Conservation (phyloP, 495 filamentous ascomycete genomes). For the Penicillium simplicissimum region DNA sequence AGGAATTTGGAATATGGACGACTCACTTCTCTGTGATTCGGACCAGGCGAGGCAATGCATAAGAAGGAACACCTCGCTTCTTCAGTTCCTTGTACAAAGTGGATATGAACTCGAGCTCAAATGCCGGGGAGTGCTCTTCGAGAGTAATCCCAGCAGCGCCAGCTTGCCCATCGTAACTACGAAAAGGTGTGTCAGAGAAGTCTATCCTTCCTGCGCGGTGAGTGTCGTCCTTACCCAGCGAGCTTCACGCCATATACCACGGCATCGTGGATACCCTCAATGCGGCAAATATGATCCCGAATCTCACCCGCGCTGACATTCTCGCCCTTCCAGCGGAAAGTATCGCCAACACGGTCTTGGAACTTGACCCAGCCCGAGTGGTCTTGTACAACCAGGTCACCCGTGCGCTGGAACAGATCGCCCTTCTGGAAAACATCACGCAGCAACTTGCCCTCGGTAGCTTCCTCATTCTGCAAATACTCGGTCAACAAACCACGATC, state of each 20-base stretch:
- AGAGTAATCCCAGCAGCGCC: slow-evolving; percentile 53
- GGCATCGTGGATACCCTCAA: slow-evolving; percentile 49
- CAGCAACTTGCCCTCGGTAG: slow-evolving; percentile 77
- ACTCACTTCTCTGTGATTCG: slow-evolving; percentile 53
- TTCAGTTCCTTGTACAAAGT: slow-evolving; percentile 43
- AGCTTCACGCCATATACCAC: slow-evolving; percentile 54
- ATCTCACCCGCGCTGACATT: slow-evolving; percentile 83
- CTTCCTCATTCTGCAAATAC: slow-evolving; percentile 74
- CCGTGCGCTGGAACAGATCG: slow-evolving; percentile 82
- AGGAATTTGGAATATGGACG: not conserved
- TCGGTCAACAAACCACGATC: slow-evolving; percentile 67
- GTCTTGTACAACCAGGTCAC: slow-evolving; percentile 77
- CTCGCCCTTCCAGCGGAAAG: slow-evolving; percentile 93
- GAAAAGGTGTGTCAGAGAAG: not conserved
- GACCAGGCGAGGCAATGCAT: slow-evolving; percentile 51
- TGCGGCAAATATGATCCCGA: slow-evolving; percentile 48
- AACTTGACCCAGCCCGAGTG: slow-evolving; percentile 73
- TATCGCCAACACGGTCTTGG: slow-evolving; percentile 89
- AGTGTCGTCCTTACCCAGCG: slow-evolving; percentile 29
- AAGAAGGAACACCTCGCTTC: slow-evolving; percentile 51
- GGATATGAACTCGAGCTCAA: slow-evolving; percentile 37
- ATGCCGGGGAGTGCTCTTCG: slow-evolving; percentile 32
- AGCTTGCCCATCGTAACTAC: slow-evolving; percentile 54
- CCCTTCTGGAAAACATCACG: slow-evolving; percentile 76
- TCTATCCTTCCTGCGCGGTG: not conserved